A percentile compares a stretch with the other conserved stretches of the same genome.
phyloP scores from a whole-genome alignment of 768 basidiomycete genomes.

The Amanita polypyramis region DNA sequence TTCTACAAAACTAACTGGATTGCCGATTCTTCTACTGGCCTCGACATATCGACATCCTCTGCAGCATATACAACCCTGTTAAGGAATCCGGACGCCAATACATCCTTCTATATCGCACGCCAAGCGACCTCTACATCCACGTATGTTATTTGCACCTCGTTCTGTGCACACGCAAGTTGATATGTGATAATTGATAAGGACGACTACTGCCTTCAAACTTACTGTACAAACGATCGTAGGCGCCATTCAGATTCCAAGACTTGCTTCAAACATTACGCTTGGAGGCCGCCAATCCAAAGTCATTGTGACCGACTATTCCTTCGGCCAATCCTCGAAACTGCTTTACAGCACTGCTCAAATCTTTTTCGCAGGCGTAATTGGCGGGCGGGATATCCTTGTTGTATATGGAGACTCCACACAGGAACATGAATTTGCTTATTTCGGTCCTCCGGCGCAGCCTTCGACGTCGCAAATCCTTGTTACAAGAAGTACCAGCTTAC shows the following conservation, averaged over 20 bases:
- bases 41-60: constrained; percentile 27
- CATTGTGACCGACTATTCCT: constrained; percentile 61
- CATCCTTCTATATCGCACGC: constrained; percentile 62
- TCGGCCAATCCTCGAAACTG: constrained; percentile 45
- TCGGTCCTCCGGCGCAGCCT: background rate
- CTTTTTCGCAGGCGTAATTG: constrained; percentile 55
- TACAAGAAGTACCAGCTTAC: constrained; percentile 27
- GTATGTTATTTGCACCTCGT: constrained; percentile 27
- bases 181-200: constrained; percentile 20
- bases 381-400: constrained; percentile 51
- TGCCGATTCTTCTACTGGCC: constrained; percentile 46
- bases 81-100: constrained; percentile 53
- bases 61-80: constrained; percentile 52
- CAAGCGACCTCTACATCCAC: constrained; percentile 58
- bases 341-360: constrained; percentile 68
- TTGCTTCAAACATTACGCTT: constrained; percentile 44
- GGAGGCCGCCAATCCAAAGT: constrained; percentile 67
- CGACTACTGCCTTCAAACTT: constrained; percentile 44
- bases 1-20: constrained; percentile 76
- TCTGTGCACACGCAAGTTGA: background rate
- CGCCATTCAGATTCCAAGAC: constrained; percentile 43
- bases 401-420: constrained; percentile 47
- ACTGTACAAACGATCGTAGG: constrained; percentile 45
- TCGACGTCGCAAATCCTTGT: constrained; percentile 32
- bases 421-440: constrained; percentile 35